Base-by-base conservation (phyloP, 371 early-diverging fungal species). In the Mucor mucedo region DNA sequence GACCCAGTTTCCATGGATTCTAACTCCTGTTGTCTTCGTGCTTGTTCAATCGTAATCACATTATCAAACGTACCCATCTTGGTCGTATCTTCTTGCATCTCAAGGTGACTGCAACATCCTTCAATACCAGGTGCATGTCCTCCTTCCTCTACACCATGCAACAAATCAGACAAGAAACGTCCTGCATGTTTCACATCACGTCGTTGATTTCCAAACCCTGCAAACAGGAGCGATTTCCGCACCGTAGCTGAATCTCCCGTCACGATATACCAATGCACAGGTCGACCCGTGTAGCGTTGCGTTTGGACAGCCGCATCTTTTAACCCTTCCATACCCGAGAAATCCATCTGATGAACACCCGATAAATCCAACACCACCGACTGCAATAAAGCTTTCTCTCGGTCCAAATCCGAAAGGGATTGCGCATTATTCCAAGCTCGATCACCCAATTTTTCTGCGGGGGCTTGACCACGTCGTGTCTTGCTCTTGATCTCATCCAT, bases 321-420 rank as follows among this genome's bases (percentile, higher is more conserved):
- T 28, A 94, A 78, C 13, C 84, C 81, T 63, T 93, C 93, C 52
- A 90, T 70, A 33, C 92, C 95, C 1, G 94, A 89, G 32, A 87
- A 83, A 62, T 95, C 96, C 67, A 94, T 83, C 38, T 82, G 76
- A 56, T 90, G 89, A 11, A 93, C 94, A 10, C 87, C 87, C 1
- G 90, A 80, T 53, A 95, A 82, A 69, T 94, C 94, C n/a, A 95
- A 76, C 21, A 95, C 72, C 27, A 95, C 66, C 0, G 94, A 89
- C 5, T 85, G 79, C 11, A 93, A 73, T 8, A 74, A 60, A 2
- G 91, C 90, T 28, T 72, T 63, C 29, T 71, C 50, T 0, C 50
- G n/a, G 4, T 68, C 72, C 63, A 50, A 42, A 38, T 29, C 21
- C 0, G 21, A 21, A 21, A 21, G 21, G 21, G 76, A 69, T 8